phyloP scores from a whole-genome alignment of 192 early-diverging fungal species.

The Mortierella claussenii region DNA sequence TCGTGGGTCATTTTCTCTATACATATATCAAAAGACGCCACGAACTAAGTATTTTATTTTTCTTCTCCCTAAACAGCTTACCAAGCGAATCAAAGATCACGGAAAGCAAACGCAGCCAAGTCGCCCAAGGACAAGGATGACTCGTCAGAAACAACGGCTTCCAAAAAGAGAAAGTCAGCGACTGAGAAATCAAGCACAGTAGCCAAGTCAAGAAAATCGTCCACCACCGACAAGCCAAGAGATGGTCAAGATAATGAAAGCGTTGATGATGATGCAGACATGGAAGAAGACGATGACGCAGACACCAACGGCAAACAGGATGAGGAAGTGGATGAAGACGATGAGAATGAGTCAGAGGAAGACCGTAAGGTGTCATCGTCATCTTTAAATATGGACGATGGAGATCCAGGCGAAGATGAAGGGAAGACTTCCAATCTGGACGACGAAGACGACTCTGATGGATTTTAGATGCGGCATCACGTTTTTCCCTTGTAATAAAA shows the following conservation, averaged over 20 bases:
- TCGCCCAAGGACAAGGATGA: slow-evolving; percentile 20
- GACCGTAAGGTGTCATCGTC: neutral
- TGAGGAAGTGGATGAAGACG: slow-evolving; percentile 21
- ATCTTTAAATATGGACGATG: slow-evolving; percentile 42
- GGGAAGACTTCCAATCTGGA: slow-evolving; percentile 17
- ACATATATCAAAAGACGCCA: neutral
- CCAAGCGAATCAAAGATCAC: slow-evolving; percentile 53
- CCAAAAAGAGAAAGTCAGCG: slow-evolving; percentile 48
- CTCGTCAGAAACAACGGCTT: slow-evolving; percentile 6
- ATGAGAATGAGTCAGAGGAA: slow-evolving; percentile 10
- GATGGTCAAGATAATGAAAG: slow-evolving; percentile 19
- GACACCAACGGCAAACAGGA: slow-evolving; percentile 25
- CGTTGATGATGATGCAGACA: slow-evolving; percentile 19
- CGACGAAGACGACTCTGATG: slow-evolving; percentile 43
- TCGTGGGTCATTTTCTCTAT: neutral
- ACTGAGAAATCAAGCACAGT: slow-evolving; percentile 1
- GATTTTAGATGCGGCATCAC: too few species aligned
- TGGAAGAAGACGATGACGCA: slow-evolving; percentile 19
- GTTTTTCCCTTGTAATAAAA: neutral
- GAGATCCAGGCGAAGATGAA: slow-evolving; percentile 24
- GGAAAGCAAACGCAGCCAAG: slow-evolving; percentile 33
- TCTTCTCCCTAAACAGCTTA: slow-evolving; percentile 40
- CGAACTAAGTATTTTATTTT: too few species aligned
- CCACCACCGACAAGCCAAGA: slow-evolving; percentile 28
- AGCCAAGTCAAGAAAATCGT: slow-evolving; percentile 42